Base-by-base conservation (phyloP, 2,329 filamentous ascomycete species). In the Beauveria rudraprayagi region DNA sequence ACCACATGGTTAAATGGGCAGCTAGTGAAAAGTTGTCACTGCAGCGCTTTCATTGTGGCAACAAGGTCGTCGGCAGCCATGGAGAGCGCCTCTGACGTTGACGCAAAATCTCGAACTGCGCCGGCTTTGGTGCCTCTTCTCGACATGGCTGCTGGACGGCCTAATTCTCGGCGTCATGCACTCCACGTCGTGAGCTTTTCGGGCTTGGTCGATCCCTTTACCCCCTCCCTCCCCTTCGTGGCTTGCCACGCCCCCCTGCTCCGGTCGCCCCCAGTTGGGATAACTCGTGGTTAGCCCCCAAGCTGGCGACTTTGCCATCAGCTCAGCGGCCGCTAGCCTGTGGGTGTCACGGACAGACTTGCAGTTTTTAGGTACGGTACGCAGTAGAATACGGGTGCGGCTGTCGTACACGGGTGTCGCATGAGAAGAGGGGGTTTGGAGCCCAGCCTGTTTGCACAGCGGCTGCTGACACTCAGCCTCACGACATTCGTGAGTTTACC, bases 121-220 rank as follows among this genome's bases (percentile, higher is more conserved):
- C 44, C 40, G n/a, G 16, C 10, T 37, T 37, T 61, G 19, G 37
- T 52, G 24, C 34, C 37, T 51, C 44, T 41, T 48, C 48, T 53
- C 24, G 26, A 44, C 55, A 41, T 51, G n/a, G 48, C 40, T 46
- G 17, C 11, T 24, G 19, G 28, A 56, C 65, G 65, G 65, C 60
- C 60, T 60, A 62, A 64, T 63, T 63, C 65, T 66, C 65, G 65
- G 65, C 63, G 64, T 57, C 64, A 66, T 66, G 64, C 64, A 61
- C 61, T 57, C 53, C 52, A 57, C 52, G 50, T 60, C 56, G 56
- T 48, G 47, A 57, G 56, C 50, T 37, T 54, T 51, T 52, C 41
- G 56, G 41, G 34, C 46, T 44, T 44, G 34, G 61, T 17, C 58
- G 51, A 60, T 60, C 58, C 57, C 30, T 41, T 24, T 40, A 7